Evolutionary conservation across 495 filamentous ascomycete genomes (phyloP).

Genomic region (Penicillium crystallinum): DNA sequence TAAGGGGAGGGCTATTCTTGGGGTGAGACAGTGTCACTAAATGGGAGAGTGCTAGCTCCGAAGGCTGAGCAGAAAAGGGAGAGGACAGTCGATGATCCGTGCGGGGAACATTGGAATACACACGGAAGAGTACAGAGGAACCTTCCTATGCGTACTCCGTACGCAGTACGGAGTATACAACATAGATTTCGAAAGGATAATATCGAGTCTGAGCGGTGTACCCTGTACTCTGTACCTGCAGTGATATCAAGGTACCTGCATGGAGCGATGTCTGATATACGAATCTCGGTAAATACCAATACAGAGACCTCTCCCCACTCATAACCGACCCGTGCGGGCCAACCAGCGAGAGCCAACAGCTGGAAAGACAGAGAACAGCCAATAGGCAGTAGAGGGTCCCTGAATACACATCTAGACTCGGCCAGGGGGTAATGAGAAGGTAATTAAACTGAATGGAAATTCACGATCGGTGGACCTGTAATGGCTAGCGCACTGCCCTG

Average conservation of each 20-base stretch:
- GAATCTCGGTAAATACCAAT: background rate
- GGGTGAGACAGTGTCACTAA: conserved; percentile 4
- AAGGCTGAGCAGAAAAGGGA: background rate
- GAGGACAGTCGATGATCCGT: background rate
- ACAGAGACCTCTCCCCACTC: conserved; percentile 9
- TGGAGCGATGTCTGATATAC: background rate
- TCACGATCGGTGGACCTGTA: conserved; percentile 22
- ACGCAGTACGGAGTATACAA: too few relatives aligned
- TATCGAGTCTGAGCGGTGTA: background rate
- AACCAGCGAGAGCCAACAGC: conserved; percentile 12
- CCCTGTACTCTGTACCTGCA: background rate
- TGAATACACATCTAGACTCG: conserved; percentile 16
- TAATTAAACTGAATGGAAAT: conserved; percentile 6
- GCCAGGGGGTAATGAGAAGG: conserved; percentile 9
- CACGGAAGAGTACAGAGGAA: background rate
- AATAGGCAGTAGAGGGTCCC: conserved; percentile 14
- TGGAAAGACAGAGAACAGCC: background rate
- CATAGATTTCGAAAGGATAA: background rate
- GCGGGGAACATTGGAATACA: background rate
- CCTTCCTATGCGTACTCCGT: too few relatives aligned
- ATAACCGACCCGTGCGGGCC: conserved; percentile 25
- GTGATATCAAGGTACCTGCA: too few relatives aligned
- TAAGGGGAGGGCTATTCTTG: conserved; percentile 4
- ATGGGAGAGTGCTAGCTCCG: background rate
- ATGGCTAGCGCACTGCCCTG: background rate